Conservation (phyloP, 192 early-diverging fungal species). For the Linnemannia exigua region DNA sequence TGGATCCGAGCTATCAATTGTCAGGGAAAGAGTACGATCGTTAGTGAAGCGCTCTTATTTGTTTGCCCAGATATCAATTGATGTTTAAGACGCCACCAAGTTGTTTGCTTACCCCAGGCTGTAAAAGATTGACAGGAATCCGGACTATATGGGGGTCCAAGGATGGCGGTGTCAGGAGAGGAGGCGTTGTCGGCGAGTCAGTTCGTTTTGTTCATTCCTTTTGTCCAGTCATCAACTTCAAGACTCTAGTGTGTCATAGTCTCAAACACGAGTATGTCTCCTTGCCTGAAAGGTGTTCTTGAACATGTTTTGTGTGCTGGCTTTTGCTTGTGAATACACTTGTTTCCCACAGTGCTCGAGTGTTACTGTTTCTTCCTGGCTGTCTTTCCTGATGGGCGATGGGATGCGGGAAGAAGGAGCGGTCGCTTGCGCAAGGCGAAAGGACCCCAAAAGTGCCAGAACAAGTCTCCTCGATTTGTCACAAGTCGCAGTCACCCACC, state of each 20-base stretch:
- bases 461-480: neutral
- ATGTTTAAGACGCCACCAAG: neutral
- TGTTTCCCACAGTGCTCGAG: too few species aligned
- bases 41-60: neutral
- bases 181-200: neutral
- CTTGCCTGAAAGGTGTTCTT: slow-evolving; percentile 85
- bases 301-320: slow-evolving; percentile 66
- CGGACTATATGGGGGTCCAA: slow-evolving; percentile 70
- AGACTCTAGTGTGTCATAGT: neutral
- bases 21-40: neutral
- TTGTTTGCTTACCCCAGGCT: slow-evolving; percentile 77
- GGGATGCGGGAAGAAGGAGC: too few species aligned
- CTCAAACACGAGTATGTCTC: neutral
- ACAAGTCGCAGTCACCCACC: neutral
- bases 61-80: neutral
- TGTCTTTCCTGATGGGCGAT: too few species aligned
- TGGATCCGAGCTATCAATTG: slow-evolving; percentile 19
- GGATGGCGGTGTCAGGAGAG: neutral
- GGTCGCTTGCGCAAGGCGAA: too few species aligned
- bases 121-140: slow-evolving; percentile 91
- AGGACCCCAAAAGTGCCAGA: neutral
- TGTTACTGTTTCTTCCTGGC: too few species aligned
- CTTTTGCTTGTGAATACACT: too few species aligned
- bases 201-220: neutral
- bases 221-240: neutral